Percentiles rank a stretch among this genome's conserved stretches.
Evolutionary conservation across 805 yeast species (phyloP).

Genomic region (Candida hungchunana): DNA sequence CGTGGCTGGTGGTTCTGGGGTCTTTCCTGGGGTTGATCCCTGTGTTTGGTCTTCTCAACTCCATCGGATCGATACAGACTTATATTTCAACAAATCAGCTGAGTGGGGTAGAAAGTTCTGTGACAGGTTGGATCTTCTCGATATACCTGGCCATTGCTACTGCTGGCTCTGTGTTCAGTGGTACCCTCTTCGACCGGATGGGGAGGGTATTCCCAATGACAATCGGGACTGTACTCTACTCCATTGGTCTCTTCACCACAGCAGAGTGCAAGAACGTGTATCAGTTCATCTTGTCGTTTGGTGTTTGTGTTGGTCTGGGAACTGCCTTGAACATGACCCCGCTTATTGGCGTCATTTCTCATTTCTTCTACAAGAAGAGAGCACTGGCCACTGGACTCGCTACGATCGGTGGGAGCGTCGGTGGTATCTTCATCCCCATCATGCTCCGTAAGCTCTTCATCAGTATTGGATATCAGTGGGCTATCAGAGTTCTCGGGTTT

Average conservation of each 20-base stretch:
- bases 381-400: conserved; percentile 53
- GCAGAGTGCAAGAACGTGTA: conserved; percentile 50
- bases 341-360: conserved; percentile 54
- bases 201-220: conserved; percentile 48
- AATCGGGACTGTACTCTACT: conserved; percentile 41
- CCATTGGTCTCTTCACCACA: conserved; percentile 51
- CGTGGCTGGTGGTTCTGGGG: conserved; percentile 57
- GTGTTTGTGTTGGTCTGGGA: conserved; percentile 54
- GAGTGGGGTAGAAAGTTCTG: conserved; percentile 41
- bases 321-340: conserved; percentile 61
- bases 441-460: conserved; percentile 46
- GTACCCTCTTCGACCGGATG: conserved; percentile 57
- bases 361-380: conserved; percentile 59
- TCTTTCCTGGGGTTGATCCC: conserved; percentile 56
- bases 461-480: conserved; percentile 56
- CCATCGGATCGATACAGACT: conserved; percentile 63
- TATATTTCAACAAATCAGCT: conserved; percentile 55
- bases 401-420: conserved; percentile 53
- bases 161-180: conserved; percentile 49
- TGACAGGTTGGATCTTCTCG: conserved; percentile 63
- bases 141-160: conserved; percentile 50
- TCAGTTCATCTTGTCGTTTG: conserved; percentile 61
- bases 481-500: conserved; percentile 50
- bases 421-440: conserved; percentile 54
- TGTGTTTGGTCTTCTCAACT: conserved; percentile 54